Percentiles rank a stretch among this genome's conserved stretches.
Evolutionary conservation across 225 moss, liverwort and hornwort species (phyloP).

Genomic region (Marchantia paleacea): DNA sequence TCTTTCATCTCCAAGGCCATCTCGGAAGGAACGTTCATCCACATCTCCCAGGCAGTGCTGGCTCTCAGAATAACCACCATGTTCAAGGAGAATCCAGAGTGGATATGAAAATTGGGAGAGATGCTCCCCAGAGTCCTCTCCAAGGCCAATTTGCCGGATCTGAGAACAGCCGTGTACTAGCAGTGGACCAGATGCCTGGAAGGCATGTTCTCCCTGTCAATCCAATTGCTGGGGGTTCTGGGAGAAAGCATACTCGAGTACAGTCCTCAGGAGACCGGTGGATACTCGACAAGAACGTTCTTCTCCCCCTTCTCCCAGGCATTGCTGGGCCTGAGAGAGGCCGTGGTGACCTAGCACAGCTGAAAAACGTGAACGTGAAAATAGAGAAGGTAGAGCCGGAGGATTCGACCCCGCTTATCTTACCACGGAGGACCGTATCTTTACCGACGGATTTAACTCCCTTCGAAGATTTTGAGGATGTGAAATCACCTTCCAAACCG

Average conservation of each 20-base stretch:
- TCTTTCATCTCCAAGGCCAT: neutral
- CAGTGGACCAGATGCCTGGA: neutral
- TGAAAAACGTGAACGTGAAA: slow-evolving; percentile 8
- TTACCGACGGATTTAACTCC: slow-evolving; percentile 15
- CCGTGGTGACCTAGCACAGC: neutral
- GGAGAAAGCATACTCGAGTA: no score
- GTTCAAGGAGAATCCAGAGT: neutral
- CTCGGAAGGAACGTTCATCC: neutral
- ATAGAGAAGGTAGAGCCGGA: slow-evolving; percentile 10
- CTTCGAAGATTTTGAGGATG: neutral
- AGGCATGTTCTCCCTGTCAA: neutral
- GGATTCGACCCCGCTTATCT: neutral
- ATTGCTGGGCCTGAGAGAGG: neutral
- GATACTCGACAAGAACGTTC: neutral
- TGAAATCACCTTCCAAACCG: neutral
- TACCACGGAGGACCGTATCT: neutral
- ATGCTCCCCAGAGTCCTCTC: neutral
- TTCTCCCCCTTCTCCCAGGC: neutral
- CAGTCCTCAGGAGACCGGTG: neutral
- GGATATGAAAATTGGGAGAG: neutral
- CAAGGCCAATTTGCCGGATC: neutral
- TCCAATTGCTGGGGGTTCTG: neutral
- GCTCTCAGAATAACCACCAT: neutral
- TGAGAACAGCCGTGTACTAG: neutral
- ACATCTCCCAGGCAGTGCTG: neutral